Conservation (phyloP, 225 moss, liverwort and hornwort genomes). For the Neckera pumila region DNA sequence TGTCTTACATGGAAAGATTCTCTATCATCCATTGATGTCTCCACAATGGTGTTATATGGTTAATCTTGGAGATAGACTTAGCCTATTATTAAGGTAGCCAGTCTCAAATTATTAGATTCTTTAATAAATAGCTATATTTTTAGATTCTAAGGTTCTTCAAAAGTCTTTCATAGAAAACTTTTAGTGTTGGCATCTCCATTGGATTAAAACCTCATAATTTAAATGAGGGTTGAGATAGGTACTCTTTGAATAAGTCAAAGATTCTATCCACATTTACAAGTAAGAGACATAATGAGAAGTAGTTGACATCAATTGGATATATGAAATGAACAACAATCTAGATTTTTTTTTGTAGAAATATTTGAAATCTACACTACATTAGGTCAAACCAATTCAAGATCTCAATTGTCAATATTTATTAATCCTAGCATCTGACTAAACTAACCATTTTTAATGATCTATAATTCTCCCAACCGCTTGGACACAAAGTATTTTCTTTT, state of each 20-base stretch:
- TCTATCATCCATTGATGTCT: fast-evolving
- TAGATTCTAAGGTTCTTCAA: neutral
- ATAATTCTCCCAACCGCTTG: no score
- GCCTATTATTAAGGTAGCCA: neutral
- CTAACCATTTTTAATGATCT: no score
- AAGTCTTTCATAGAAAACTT: neutral
- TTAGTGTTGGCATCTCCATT: neutral
- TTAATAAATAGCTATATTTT: neutral
- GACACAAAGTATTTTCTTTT: no score
- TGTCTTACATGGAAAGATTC: fast-evolving
- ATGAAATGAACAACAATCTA: neutral
- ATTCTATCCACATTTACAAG: neutral
- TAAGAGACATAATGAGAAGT: neutral
- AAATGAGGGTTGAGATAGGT: no score
- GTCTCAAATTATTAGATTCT: fast-evolving
- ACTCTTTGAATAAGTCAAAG: fast-evolving
- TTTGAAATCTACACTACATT: fast-evolving
- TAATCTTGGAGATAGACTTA: fast-evolving
- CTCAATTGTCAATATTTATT: neutral
- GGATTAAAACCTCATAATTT: fast-evolving
- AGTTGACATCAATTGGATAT: fast-evolving
- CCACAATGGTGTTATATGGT: fast-evolving
- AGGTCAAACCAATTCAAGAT: neutral
- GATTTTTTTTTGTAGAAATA: neutral
- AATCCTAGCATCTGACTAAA: no score